These are phyloP conservation scores for Laguncularia racemosa DNA, from an alignment of 345 rosid genomes.

Conservation along the genomic window DNA sequence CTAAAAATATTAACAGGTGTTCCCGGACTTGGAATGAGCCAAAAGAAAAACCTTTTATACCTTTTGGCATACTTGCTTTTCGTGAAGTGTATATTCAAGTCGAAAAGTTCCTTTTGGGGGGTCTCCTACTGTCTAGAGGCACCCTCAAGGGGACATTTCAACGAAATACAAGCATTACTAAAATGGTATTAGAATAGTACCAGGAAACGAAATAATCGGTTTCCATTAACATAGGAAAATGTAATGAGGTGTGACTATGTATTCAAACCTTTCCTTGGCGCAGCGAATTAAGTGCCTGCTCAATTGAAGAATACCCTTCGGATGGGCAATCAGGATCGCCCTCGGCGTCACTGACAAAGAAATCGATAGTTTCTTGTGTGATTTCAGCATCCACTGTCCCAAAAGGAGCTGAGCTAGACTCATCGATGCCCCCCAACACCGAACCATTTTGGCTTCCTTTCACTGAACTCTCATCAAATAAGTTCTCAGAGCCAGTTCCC, in stretches of 20 bases:
- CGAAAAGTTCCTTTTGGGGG: too few species aligned
- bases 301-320: constrained; percentile 58
- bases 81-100: too few species aligned
- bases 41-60: too few species aligned
- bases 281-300: constrained; percentile 46
- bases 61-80: too few species aligned
- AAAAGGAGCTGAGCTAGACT: constrained; percentile 31
- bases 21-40: too few species aligned
- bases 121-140: too few species aligned
- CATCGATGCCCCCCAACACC: constrained; percentile 25
- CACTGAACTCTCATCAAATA: constrained; percentile 32
- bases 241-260: background rate
- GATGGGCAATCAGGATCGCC: constrained; percentile 93
- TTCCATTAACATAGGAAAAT: background rate
- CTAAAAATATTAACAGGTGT: too few species aligned
- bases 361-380: constrained; percentile 59
- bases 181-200: too few species aligned
- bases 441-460: constrained; percentile 35
- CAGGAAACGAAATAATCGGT: too few species aligned
- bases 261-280: constrained; percentile 63
- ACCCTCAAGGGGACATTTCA: too few species aligned
- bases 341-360: constrained; percentile 85
- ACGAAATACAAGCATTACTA: too few species aligned
- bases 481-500: constrained; percentile 31
- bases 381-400: constrained; percentile 45